Conservation (phyloP, 345 rosid species). For the Moricandia arvensis region DNA sequence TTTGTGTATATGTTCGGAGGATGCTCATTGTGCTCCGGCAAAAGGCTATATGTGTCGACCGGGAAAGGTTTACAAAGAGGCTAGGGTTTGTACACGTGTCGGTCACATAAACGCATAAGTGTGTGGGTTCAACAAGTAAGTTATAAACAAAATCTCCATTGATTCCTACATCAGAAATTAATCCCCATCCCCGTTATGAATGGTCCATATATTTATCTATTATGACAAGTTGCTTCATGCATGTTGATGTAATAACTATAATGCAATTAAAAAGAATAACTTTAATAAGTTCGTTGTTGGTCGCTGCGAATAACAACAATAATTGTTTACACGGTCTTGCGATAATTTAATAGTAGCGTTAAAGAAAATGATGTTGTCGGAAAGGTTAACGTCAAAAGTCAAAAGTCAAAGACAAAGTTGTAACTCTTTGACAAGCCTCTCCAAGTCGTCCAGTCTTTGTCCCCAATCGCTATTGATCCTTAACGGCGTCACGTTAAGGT, state of each 20-base stretch:
- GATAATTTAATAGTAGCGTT: background rate
- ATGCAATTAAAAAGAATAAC: background rate
- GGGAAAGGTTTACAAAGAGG: conserved; percentile 52
- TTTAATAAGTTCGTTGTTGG: background rate
- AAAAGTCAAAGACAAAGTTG: conserved; percentile 16
- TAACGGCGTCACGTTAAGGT: conserved; percentile 45
- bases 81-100: conserved; percentile 52
- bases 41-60: conserved; percentile 62
- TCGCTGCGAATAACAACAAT: background rate
- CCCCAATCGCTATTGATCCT: conserved; percentile 53
- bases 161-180: background rate
- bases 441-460: conserved; percentile 43
- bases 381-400: background rate
- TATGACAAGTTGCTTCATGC: background rate
- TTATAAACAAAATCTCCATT: background rate
- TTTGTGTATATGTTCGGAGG: conserved; percentile 62
- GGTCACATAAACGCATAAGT: background rate
- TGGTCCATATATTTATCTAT: background rate
- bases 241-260: background rate
- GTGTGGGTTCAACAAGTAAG: background rate
- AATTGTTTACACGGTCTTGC: background rate
- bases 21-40: conserved; percentile 62
- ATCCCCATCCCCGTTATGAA: background rate
- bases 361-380: background rate
- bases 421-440: conserved; percentile 51